phyloP scores from a whole-genome alignment of 1,139 yeast genomes.

The Magnusiomyces suaveolens region DNA sequence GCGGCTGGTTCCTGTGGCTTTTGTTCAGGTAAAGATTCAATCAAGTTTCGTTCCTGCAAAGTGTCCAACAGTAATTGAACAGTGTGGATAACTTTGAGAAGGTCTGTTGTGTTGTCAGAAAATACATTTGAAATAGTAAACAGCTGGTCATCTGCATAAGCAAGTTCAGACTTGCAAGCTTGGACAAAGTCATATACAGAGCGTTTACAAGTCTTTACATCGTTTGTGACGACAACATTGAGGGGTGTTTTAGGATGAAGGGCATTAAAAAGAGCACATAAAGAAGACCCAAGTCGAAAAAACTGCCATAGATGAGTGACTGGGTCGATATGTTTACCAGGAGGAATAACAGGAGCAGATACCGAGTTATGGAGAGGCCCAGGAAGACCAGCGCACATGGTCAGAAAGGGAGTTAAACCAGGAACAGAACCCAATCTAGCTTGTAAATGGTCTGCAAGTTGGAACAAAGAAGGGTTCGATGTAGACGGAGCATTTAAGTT shows the following conservation, averaged over 20 bases:
- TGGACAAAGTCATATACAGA: constrained; percentile 83
- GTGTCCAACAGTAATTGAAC: constrained; percentile 32
- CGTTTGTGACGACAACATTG: constrained; percentile 40
- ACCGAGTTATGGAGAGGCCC: constrained; percentile 5
- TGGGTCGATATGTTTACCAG: constrained; percentile 51
- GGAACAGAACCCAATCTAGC: constrained; percentile 53
- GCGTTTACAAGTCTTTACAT: constrained; percentile 74
- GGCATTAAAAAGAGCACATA: constrained; percentile 72
- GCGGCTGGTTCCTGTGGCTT: constrained; percentile 10
- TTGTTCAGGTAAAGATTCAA: constrained; percentile 15
- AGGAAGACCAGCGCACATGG: constrained; percentile 28
- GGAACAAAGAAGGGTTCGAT: constrained; percentile 63
- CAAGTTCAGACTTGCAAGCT: constrained; percentile 72
- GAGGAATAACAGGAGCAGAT: constrained; percentile 18
- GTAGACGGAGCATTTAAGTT: too few species aligned
- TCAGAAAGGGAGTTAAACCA: constrained; percentile 63
- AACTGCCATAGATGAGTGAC: constrained; percentile 84
- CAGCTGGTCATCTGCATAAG: constrained; percentile 68
- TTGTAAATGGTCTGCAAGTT: constrained; percentile 54
- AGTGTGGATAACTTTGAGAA: constrained; percentile 38
- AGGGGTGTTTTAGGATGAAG: constrained; percentile 33
- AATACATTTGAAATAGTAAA: constrained; percentile 88
- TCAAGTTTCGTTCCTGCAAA: constrained; percentile 22
- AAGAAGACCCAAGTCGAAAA: constrained; percentile 86
- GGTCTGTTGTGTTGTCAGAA: constrained; percentile 68